Conservation (phyloP, 169 alveolate genomes). For the Amoebophrya sp. region DNA sequence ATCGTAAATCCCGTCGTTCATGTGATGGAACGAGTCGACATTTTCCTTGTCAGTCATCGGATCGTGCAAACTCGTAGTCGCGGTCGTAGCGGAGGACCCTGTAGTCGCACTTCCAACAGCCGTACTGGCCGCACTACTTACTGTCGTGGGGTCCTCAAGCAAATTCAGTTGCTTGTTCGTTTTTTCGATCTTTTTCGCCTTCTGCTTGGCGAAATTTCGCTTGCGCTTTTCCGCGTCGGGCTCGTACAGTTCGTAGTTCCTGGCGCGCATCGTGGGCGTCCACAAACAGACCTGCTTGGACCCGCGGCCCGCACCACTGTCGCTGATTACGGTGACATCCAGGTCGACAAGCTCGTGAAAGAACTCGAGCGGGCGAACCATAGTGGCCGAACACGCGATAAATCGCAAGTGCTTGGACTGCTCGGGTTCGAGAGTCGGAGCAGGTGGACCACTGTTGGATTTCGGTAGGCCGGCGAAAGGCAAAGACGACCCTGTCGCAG, state of each 20-base stretch:
- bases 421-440: not conserved
- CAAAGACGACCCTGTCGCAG: no score
- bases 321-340: not conserved
- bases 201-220: not conserved
- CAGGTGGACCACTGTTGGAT: no score
- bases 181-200: not conserved
- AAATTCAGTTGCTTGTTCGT: not conserved
- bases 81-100: not conserved
- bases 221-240: not conserved
- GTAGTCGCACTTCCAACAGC: no score
- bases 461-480: not conserved
- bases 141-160: not conserved
- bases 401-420: not conserved
- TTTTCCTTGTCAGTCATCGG: not conserved
- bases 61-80: not conserved
- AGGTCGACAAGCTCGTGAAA: not conserved
- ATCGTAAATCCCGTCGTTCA: conserved; percentile 9
- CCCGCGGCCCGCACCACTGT: not conserved
- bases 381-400: conserved; percentile 30
- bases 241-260: not conserved
- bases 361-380: conserved; percentile 29
- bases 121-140: no score
- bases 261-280: not conserved
- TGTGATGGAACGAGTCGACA: conserved; percentile 15
- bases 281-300: not conserved